Conservation (phyloP, 2,329 filamentous ascomycete species). For the Pezicula radicicola region DNA sequence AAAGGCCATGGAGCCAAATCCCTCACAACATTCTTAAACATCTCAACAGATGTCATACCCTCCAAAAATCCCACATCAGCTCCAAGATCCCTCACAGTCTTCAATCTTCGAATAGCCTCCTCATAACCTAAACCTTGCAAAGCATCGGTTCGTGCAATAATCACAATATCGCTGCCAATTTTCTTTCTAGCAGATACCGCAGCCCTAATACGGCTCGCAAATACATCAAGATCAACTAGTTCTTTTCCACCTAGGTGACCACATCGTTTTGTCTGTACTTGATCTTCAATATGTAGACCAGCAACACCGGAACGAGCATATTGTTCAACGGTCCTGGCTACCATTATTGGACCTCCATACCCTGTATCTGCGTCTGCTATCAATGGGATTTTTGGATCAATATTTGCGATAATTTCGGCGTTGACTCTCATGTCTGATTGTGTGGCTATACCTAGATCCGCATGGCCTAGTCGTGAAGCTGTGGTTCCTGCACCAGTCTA, state of each 20-base stretch:
- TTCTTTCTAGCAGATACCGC: slow-evolving; percentile 46
- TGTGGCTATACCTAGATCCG: slow-evolving; percentile 47
- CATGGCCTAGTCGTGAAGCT: slow-evolving; percentile 43
- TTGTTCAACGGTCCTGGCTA: slow-evolving; percentile 47
- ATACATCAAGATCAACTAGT: slow-evolving; percentile 49
- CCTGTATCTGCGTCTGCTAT: slow-evolving; percentile 53
- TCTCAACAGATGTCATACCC: slow-evolving; percentile 48
- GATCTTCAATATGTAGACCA: slow-evolving; percentile 60
- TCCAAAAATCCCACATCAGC: slow-evolving; percentile 61
- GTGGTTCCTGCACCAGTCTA: slow-evolving; percentile 49
- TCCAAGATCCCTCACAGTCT: slow-evolving; percentile 47
- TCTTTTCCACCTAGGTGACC: slow-evolving; percentile 62
- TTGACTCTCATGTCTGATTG: slow-evolving; percentile 50
- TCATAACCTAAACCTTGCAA: slow-evolving; percentile 55
- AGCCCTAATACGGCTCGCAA: slow-evolving; percentile 49
- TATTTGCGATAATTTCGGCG: slow-evolving; percentile 49
- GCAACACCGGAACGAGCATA: slow-evolving; percentile 55
- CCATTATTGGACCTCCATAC: slow-evolving; percentile 49
- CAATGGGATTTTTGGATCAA: slow-evolving; percentile 42
- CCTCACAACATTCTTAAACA: slow-evolving; percentile 42
- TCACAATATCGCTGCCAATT: slow-evolving; percentile 53
- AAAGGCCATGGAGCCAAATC: slow-evolving; percentile 41
- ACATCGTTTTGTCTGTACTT: slow-evolving; percentile 62
- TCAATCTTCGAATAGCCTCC: slow-evolving; percentile 48
- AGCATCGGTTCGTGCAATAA: slow-evolving; percentile 64